Base-by-base conservation (phyloP, 345 rosid genomes). In the Cardamine chenopodiifolia region DNA sequence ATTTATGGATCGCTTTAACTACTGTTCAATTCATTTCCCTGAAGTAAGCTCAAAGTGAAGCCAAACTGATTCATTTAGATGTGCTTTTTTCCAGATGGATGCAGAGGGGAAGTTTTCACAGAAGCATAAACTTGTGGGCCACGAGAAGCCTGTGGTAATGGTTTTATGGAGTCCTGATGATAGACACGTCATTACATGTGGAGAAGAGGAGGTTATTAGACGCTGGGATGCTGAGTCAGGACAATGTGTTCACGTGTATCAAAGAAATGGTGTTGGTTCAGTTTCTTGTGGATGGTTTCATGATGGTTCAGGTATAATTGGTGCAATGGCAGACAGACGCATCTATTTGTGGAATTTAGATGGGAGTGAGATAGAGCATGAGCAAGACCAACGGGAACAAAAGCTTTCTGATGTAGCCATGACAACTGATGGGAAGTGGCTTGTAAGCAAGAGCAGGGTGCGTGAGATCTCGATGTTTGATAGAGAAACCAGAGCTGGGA, bases 261-360 rank as follows among this genome's bases (percentile, higher is more conserved):
- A 80, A 55, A 84, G 70, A 78, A 14, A 61, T 62, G 86, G 80
- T 60, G 66, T 77, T 63, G 82, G 86, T 34, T 37, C 84, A 47
- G 40, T 86, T 71, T 85, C 93, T 15, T 89, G 93, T 66, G 89
- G 87, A 59, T 89, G 93, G 90, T 80, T 76, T 76, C 86, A 83
- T n/a, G 83, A 88, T 40, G 81, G 86, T 31, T 70, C 19, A 25
- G 78, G 85, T 56, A 71, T 88, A 73, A 81, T 82, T 45, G 71
- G 83, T 62, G 93, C 81, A 12, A 68, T 86, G 77, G 69, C 45
- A 39, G 88, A 86, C 60, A 80, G 62, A 72, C 74, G 82, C 72
- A 84, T 86, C 68, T 79, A 78, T 49, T 37, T 85, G 66, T 86
- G 90, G 90, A 85, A 81, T 49, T 72, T 86, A 82, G 84, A 84